These are phyloP conservation scores for Aspergillus taichungensis DNA, from an alignment of 495 filamentous ascomycete genomes.

Conservation along the genomic window DNA sequence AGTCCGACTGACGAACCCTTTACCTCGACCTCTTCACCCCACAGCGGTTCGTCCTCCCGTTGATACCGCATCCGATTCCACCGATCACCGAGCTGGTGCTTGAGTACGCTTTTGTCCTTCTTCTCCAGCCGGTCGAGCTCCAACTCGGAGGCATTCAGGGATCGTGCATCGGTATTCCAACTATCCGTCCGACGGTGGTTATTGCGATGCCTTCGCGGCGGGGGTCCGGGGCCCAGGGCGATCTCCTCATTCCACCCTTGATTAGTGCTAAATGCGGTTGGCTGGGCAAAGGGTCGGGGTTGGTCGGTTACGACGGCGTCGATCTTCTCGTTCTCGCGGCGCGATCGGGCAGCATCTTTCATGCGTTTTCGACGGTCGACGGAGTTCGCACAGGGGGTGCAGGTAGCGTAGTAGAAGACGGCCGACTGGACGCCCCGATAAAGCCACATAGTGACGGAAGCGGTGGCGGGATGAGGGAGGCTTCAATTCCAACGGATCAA, in stretches of 20 bases:
- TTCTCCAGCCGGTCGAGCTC: constrained; percentile 14
- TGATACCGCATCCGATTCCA: constrained; percentile 73
- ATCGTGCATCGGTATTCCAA: constrained; percentile 35
- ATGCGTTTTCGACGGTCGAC: constrained; percentile 54
- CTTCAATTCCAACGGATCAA: too few relatives aligned
- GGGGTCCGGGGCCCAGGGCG: constrained; percentile 62
- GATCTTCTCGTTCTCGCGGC: constrained; percentile 49
- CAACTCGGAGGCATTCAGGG: constrained; percentile 20
- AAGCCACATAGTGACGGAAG: constrained; percentile 37
- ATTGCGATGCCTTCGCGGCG: constrained; percentile 43
- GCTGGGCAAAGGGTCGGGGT: constrained; percentile 66
- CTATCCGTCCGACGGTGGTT: constrained; percentile 38
- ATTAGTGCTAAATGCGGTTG: constrained; percentile 74
- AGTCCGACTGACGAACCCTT: constrained; percentile 45
- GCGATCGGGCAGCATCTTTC: constrained; percentile 52
- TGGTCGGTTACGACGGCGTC: constrained; percentile 48
- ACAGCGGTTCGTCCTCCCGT: constrained; percentile 75
- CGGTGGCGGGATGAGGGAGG: background rate
- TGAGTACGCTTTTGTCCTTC: constrained; percentile 26
- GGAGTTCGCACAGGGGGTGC: constrained; percentile 66
- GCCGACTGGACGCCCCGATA: constrained; percentile 62
- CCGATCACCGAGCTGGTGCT: constrained; percentile 41
- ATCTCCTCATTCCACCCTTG: constrained; percentile 83
- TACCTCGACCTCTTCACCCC: constrained; percentile 47
- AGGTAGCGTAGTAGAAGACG: constrained; percentile 78